Evolutionary conservation across 495 filamentous ascomycete genomes (phyloP).

Genomic region (Aspergillus asperescens): DNA sequence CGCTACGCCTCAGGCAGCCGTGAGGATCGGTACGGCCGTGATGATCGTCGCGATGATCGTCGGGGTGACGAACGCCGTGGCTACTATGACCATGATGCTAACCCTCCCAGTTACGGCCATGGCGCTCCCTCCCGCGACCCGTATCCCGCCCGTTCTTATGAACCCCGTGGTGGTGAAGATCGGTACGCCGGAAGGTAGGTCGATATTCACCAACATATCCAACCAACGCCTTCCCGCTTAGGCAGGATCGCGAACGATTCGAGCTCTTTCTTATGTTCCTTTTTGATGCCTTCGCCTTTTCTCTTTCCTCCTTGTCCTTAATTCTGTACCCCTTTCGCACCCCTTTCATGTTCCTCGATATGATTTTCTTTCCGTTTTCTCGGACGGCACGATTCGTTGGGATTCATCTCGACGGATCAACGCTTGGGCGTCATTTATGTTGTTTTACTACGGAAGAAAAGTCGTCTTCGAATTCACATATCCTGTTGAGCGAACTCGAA

Average conservation of each 20-base stretch:
- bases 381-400: constrained; percentile 21
- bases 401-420: constrained; percentile 33
- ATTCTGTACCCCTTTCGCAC: constrained; percentile 5
- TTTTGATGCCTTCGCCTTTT: constrained; percentile 5
- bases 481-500: constrained; percentile 33
- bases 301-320: constrained; percentile 13
- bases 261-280: constrained; percentile 13
- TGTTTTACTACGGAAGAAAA: constrained; percentile 25
- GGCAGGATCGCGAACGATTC: not conserved
- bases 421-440: constrained; percentile 34
- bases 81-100: constrained; percentile 44
- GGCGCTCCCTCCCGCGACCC: constrained; percentile 29
- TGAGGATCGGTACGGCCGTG: constrained; percentile 65
- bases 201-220: not conserved
- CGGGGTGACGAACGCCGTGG: constrained; percentile 50
- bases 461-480: constrained; percentile 29
- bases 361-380: constrained; percentile 19
- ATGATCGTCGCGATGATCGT: constrained; percentile 56
- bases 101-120: constrained; percentile 40
- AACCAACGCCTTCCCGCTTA: not conserved
- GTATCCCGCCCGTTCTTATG: constrained; percentile 53
- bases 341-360: constrained; percentile 13
- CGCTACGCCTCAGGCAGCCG: constrained; percentile 57
- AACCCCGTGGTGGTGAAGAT: constrained; percentile 38
- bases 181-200: constrained; percentile 44